Percentiles rank a stretch among this genome's conserved stretches.
phyloP scores from a whole-genome alignment of 805 yeast genomes.

The Metschnikowia lachancei region DNA sequence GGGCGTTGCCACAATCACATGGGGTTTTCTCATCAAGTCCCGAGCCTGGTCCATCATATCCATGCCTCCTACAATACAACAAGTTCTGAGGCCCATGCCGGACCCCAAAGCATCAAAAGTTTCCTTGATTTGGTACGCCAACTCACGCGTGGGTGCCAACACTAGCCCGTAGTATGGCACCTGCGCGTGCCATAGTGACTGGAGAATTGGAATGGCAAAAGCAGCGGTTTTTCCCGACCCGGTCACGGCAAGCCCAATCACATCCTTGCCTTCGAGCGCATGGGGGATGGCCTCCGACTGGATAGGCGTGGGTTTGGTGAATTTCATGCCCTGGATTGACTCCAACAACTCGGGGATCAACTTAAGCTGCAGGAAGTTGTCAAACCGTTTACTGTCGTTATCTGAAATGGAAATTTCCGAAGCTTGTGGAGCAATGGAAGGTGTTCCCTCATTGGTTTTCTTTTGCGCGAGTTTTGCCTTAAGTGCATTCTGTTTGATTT shows the following conservation, averaged over 20 bases:
- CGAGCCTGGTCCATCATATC: constrained; percentile 97
- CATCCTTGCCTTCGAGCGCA: constrained; percentile 86
- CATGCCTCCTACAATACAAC: constrained; percentile 95
- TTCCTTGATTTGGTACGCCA: constrained; percentile 85
- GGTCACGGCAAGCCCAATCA: constrained; percentile 94
- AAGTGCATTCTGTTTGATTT: constrained; percentile 43
- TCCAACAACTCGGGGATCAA: constrained; percentile 77
- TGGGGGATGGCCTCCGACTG: constrained; percentile 89
- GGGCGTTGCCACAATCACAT: constrained; percentile 92
- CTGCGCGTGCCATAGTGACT: constrained; percentile 86
- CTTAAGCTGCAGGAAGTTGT: constrained; percentile 54
- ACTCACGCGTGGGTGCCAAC: constrained; percentile 80
- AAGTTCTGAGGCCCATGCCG: constrained; percentile 86
- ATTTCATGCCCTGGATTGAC: constrained; percentile 73
- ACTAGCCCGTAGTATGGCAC: constrained; percentile 87
- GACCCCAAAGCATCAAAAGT: constrained; percentile 93
- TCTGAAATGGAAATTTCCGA: constrained; percentile 20
- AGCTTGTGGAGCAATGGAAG: constrained; percentile 14
- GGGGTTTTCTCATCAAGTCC: constrained; percentile 91
- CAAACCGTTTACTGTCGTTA: constrained; percentile 22
- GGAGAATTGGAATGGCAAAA: constrained; percentile 92
- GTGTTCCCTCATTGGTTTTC: constrained; percentile 14
- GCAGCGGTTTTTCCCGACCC: constrained; percentile 99
- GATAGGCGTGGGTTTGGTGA: constrained; percentile 85
- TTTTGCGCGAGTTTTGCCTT: constrained; percentile 19